Evolutionary conservation across 2,329 filamentous ascomycete species (phyloP).

Genomic region (Stemphylium lycopersici): DNA sequence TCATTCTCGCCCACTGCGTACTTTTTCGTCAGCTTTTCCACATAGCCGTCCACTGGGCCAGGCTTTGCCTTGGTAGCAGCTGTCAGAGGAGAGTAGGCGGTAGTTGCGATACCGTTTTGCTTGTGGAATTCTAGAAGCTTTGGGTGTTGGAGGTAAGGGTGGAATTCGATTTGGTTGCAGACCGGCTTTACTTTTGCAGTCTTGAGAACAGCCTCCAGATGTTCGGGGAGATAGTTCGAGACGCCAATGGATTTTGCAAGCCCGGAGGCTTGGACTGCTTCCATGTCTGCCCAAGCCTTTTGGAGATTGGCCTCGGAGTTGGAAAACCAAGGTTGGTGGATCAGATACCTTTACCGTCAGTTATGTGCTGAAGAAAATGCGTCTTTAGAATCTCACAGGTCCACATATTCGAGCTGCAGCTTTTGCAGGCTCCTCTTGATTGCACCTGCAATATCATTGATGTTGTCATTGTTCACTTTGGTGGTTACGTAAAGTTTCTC

Average conservation of each 20-base stretch:
- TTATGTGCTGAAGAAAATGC: not conserved
- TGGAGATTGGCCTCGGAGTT: conserved; percentile 62
- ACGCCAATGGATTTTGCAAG: conserved; percentile 67
- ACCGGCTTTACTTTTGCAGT: conserved; percentile 63
- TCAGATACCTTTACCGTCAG: conserved; percentile 58
- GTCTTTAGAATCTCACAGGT: conserved; percentile 55
- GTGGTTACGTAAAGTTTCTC: conserved; percentile 61
- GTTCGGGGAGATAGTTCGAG: conserved; percentile 62
- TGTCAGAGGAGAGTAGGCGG: conserved; percentile 55
- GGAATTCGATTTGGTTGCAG: conserved; percentile 72
- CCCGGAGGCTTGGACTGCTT: conserved; percentile 61
- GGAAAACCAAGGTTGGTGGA: conserved; percentile 66
- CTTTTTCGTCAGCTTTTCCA: conserved; percentile 62
- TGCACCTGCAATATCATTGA: conserved; percentile 61
- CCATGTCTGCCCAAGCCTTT: conserved; percentile 65
- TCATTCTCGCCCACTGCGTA: conserved; percentile 65
- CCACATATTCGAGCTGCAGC: conserved; percentile 65
- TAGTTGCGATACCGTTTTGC: conserved; percentile 55
- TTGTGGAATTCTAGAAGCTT: conserved; percentile 62
- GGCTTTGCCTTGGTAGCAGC: conserved; percentile 61
- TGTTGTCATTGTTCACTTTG: conserved; percentile 59
- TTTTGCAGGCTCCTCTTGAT: conserved; percentile 64
- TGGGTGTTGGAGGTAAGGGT: conserved; percentile 69
- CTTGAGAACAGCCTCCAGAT: conserved; percentile 61
- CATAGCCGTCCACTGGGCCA: conserved; percentile 61